phyloP scores from a whole-genome alignment of 2,329 filamentous ascomycete species.

The Colletotrichum spinosum region DNA sequence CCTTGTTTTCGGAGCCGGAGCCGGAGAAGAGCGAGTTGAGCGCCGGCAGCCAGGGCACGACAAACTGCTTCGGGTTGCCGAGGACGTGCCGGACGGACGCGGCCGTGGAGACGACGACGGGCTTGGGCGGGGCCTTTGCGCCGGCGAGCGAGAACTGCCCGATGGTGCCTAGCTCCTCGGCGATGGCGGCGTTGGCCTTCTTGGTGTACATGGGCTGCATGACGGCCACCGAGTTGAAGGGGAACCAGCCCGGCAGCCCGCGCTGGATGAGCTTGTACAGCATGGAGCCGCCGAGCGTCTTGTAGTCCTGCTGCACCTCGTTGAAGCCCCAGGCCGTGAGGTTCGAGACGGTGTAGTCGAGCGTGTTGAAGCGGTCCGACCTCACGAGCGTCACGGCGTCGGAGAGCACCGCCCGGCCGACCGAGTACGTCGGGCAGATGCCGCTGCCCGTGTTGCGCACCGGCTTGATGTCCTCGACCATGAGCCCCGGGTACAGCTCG shows the following conservation, averaged over 20 bases:
- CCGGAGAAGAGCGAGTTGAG: conserved; percentile 46
- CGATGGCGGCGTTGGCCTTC: conserved; percentile 52
- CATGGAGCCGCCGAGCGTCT: conserved; percentile 56
- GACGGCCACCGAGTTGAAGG: conserved; percentile 53
- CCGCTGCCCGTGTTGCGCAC: conserved; percentile 63
- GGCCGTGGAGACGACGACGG: conserved; percentile 42
- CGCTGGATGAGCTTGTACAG: conserved; percentile 59
- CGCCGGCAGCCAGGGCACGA: conserved; percentile 47
- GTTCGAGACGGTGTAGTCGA: conserved; percentile 56
- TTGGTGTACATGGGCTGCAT: conserved; percentile 61
- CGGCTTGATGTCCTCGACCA: conserved; percentile 69
- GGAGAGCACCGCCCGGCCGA: conserved; percentile 67
- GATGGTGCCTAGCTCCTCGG: conserved; percentile 51
- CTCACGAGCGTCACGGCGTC: conserved; percentile 71
- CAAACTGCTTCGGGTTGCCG: conserved; percentile 46
- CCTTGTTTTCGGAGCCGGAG: conserved; percentile 43
- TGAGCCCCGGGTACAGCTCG: conserved; percentile 76
- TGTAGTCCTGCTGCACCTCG: conserved; percentile 50
- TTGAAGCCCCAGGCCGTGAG: conserved; percentile 59
- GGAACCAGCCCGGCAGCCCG: conserved; percentile 53
- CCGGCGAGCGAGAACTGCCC: conserved; percentile 48
- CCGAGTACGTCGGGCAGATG: conserved; percentile 64
- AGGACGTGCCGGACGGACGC: conserved; percentile 48
- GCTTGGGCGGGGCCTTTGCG: conserved; percentile 48
- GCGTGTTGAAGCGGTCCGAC: conserved; percentile 69